phyloP scores from a whole-genome alignment of 176 grass and related monocot genomes.

The Miscanthus lutarioriparius region DNA sequence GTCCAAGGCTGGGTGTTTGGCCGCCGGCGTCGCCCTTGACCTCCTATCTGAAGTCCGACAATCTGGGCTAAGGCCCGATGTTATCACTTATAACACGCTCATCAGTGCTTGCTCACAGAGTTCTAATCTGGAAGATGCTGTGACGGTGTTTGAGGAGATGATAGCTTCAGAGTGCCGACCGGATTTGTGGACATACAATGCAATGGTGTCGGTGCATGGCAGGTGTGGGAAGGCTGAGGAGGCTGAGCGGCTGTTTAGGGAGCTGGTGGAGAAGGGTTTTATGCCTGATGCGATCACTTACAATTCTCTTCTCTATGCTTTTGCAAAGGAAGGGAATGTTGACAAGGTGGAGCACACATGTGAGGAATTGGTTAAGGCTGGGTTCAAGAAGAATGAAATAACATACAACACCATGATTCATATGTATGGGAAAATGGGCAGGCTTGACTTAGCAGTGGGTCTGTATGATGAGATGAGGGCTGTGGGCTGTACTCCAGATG shows the following conservation, averaged over 20 bases:
- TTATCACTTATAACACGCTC: slow-evolving; percentile 92
- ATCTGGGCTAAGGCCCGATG: slow-evolving; percentile 77
- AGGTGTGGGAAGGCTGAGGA: slow-evolving; percentile 59
- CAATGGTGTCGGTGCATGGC: slow-evolving; percentile 75
- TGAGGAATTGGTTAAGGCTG: slow-evolving; percentile 71
- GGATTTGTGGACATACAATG: slow-evolving; percentile 93
- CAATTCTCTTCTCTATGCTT: slow-evolving; percentile 80
- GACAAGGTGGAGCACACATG: slow-evolving; percentile 71
- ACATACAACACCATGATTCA: slow-evolving; percentile 96
- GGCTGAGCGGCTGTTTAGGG: slow-evolving; percentile 62
- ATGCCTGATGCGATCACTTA: slow-evolving; percentile 78
- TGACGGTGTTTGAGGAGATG: slow-evolving; percentile 76
- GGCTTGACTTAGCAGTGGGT: slow-evolving; percentile 64
- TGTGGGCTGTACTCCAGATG: slow-evolving; percentile 72
- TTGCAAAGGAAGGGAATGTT: slow-evolving; percentile 65
- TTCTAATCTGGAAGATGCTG: slow-evolving; percentile 71
- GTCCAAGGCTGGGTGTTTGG: slow-evolving; percentile 61
- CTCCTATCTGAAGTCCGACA: slow-evolving; percentile 64
- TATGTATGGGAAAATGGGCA: slow-evolving; percentile 86
- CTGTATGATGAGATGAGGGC: slow-evolving; percentile 87
- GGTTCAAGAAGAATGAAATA: slow-evolving; percentile 85
- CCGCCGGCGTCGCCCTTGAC: slow-evolving; percentile 57
- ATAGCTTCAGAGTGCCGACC: slow-evolving; percentile 59
- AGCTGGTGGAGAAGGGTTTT: slow-evolving; percentile 74
- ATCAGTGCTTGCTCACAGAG: slow-evolving; percentile 73